phyloP scores from a whole-genome alignment of 441 rosid species.

The Gossypium davidsonii region DNA sequence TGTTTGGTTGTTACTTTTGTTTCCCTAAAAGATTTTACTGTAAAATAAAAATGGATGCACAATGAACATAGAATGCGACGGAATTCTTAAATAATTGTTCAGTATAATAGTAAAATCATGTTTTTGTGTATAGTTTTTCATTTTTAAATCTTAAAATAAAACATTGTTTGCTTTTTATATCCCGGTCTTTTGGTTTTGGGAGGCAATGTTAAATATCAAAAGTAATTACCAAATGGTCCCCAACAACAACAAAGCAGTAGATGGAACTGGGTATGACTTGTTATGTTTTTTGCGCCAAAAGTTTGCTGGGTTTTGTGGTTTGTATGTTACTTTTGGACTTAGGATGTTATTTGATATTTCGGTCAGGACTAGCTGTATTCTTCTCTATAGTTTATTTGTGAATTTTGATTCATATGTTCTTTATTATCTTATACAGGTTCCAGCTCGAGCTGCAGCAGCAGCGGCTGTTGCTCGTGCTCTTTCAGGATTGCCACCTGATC shows the following conservation, averaged over 20 bases:
- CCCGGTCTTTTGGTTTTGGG: neutral
- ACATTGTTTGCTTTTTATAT: neutral
- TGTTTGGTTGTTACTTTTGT: neutral
- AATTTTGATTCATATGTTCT: neutral
- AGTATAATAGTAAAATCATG: neutral
- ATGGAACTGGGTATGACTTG: neutral
- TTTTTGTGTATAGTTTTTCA: neutral
- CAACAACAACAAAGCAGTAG: neutral
- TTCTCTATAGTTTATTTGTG: neutral
- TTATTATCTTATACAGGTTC: slow-evolving; percentile 46
- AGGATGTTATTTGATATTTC: neutral
- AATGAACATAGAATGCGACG: neutral
- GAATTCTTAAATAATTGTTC: neutral
- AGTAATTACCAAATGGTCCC: neutral
- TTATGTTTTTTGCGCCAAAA: neutral
- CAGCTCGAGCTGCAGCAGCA: slow-evolving; percentile 90
- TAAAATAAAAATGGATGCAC: neutral
- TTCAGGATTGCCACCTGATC: slow-evolving; percentile 71
- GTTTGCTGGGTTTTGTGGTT: neutral
- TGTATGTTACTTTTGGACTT: neutral
- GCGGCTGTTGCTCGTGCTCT: slow-evolving; percentile 91
- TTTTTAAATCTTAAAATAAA: neutral
- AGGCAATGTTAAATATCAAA: neutral
- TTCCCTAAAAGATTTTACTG: neutral
- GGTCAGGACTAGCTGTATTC: neutral